Base-by-base conservation (phyloP, 2,329 filamentous ascomycete species). In the Cladorrhinum sp. region DNA sequence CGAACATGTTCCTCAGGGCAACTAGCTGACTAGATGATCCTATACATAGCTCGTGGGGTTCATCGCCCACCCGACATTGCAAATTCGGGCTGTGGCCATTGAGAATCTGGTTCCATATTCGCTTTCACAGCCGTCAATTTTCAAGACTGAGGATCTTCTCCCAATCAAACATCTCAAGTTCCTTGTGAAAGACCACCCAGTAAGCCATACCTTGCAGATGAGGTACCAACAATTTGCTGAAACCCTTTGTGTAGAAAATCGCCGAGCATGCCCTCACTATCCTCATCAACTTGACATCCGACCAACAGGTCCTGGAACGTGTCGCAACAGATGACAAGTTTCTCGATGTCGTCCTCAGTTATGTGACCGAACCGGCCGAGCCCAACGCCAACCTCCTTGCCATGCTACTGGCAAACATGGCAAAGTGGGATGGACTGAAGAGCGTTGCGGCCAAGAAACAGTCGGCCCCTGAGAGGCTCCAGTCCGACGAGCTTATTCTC, bases 221-320 rank as follows among this genome's bases (percentile, higher is more conserved):
- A 3, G 42, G n/a, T 50, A 50, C n/a, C 30, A 20, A 58, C 26
- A 53, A 5, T 48, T 9, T 39, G 50, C 61, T 65, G 23, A 64
- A 39, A 21, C 48, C 52, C 55, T 8, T 14, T 50, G 3, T 28
- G 26, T 65, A 96, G 87, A 86, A 89, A 73, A 96, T 97, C 63
- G 90, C 94, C n/a, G 91, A 95, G 73, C 90, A 96, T 85, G 93
- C 90, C 39, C 78, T 97, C 67, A 96, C 87, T 14, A 94, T 97
- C 67, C 87, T 99, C 64, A 85, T 98, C 69, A 97, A 96, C 73
- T 79, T 95, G 16, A 89, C 90, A 1, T 86, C 86, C 16, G 93
- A 98, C 68, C 77, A 79, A 12, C 90, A 93, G 57, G 80, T 98
- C 2, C 78, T 96, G 46, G 83, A 90, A 65, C 80, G 78, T 57